Percentiles rank a stretch among this genome's conserved stretches.
phyloP scores from a whole-genome alignment of 2,329 filamentous ascomycete species.

The Stagonosporopsis cucurbitacearum region DNA sequence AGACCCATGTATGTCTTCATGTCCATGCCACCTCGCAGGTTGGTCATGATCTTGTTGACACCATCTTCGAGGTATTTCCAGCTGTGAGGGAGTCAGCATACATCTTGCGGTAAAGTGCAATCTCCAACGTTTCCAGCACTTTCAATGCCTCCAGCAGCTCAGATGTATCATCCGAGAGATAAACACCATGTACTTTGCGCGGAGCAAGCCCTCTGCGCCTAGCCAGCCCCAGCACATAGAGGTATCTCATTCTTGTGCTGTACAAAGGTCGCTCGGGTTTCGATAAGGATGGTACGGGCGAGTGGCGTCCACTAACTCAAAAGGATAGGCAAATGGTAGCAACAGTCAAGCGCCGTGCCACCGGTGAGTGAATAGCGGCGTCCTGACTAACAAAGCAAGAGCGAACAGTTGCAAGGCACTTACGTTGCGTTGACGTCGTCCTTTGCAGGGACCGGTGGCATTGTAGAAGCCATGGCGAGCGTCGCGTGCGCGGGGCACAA shows the following conservation, averaged over 20 bases:
- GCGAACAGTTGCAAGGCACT: conserved; percentile 42
- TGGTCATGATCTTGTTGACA: conserved; percentile 91
- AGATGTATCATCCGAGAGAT: neutral
- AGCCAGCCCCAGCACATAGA: neutral
- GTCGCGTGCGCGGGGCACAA: conserved; percentile 20
- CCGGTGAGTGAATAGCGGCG: neutral
- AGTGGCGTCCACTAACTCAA: neutral
- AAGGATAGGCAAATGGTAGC: neutral
- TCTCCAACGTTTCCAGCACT: neutral
- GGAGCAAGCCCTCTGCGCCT: too few species aligned
- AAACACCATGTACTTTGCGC: neutral
- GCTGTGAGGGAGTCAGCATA: conserved; percentile 56
- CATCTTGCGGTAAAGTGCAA: neutral
- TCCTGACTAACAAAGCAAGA: neutral
- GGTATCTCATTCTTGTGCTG: neutral
- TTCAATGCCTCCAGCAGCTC: neutral
- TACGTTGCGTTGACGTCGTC: conserved; percentile 68
- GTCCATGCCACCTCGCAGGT: conserved; percentile 89
- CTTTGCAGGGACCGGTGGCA: conserved; percentile 58
- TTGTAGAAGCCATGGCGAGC: conserved; percentile 41
- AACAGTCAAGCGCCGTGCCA: neutral
- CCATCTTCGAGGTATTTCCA: conserved; percentile 90
- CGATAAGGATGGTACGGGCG: neutral
- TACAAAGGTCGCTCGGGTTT: neutral
- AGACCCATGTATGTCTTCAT: conserved; percentile 98